phyloP scores from a whole-genome alignment of 306 rosid species.

The Castanea sativa region DNA sequence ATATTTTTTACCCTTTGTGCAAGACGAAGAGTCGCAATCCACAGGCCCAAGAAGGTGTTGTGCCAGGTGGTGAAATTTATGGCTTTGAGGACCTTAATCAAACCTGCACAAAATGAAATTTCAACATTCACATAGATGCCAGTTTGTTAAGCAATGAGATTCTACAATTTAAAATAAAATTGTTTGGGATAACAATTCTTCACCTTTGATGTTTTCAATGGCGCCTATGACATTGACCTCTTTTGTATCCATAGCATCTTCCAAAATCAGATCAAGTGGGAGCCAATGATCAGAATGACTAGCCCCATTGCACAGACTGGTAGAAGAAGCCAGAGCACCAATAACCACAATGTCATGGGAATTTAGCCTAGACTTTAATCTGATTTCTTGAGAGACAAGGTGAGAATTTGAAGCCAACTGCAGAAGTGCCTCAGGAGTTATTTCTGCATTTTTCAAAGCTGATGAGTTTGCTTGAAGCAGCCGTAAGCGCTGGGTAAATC shows the following conservation, averaged over 20 bases:
- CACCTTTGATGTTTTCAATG: slow-evolving; percentile 75
- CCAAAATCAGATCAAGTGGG: slow-evolving; percentile 86
- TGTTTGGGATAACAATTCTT: slow-evolving; percentile 20
- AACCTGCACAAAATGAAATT: slow-evolving; percentile 46
- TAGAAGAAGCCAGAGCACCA: slow-evolving; percentile 71
- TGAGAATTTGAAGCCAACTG: slow-evolving; percentile 52
- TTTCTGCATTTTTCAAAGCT: slow-evolving; percentile 60
- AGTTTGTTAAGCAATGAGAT: not conserved
- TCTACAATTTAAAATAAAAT: not conserved
- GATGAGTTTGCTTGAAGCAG: slow-evolving; percentile 66
- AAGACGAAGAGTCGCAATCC: slow-evolving; percentile 92
- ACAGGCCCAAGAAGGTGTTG: slow-evolving; percentile 84
- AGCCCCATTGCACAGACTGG: slow-evolving; percentile 64
- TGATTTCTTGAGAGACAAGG: slow-evolving; percentile 48
- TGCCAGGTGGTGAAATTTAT: slow-evolving; percentile 91
- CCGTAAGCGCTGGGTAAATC: slow-evolving; percentile 57
- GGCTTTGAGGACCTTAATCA: slow-evolving; percentile 82
- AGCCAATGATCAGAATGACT: slow-evolving; percentile 83
- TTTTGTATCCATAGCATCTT: slow-evolving; percentile 96
- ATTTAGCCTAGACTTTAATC: slow-evolving; percentile 63
- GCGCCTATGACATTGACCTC: slow-evolving; percentile 84
- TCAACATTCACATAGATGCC: not conserved
- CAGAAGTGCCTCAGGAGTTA: slow-evolving; percentile 58
- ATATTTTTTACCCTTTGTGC: slow-evolving; percentile 78
- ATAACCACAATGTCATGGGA: slow-evolving; percentile 62